Conservation (phyloP, 805 yeast species). For the Saccharomyces kudriavzevii region DNA sequence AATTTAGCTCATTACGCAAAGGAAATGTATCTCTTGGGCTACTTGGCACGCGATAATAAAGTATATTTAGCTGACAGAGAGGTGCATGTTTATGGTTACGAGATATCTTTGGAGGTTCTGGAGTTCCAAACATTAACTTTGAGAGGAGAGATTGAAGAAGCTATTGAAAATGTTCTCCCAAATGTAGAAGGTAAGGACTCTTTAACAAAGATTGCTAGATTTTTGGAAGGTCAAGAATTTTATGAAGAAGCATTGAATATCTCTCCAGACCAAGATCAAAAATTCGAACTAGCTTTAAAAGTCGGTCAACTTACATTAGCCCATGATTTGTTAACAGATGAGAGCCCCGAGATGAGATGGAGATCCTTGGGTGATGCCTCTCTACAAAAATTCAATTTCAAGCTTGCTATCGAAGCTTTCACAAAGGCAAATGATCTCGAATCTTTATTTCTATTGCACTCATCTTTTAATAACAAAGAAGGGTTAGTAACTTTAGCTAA, state of each 20-base stretch:
- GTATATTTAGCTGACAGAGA: constrained; percentile 89
- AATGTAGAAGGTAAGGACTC: constrained; percentile 54
- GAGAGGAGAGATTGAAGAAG: constrained; percentile 87
- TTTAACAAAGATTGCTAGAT: constrained; percentile 73
- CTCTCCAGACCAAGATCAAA: constrained; percentile 83
- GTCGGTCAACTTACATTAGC: constrained; percentile 71
- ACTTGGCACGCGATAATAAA: constrained; percentile 81
- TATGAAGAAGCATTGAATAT: constrained; percentile 74
- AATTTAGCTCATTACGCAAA: constrained; percentile 90
- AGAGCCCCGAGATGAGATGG: constrained; percentile 68
- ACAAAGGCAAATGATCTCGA: constrained; percentile 73
- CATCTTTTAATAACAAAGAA: constrained; percentile 64
- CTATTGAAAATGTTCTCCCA: constrained; percentile 51
- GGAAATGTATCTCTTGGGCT: constrained; percentile 79
- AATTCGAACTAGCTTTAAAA: constrained; percentile 78
- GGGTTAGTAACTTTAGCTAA: constrained; percentile 58
- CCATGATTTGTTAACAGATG: constrained; percentile 49
- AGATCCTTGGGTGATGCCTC: constrained; percentile 85
- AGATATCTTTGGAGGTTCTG: constrained; percentile 72
- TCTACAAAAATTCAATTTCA: constrained; percentile 66
- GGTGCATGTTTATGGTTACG: constrained; percentile 71
- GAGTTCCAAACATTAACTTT: constrained; percentile 94
- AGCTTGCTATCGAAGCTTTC: constrained; percentile 72
- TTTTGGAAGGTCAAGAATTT: constrained; percentile 88
- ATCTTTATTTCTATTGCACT: constrained; percentile 70